These are phyloP conservation scores for Aspergillus homomorphus DNA, from an alignment of 495 filamentous ascomycete species.

Conservation along the genomic window DNA sequence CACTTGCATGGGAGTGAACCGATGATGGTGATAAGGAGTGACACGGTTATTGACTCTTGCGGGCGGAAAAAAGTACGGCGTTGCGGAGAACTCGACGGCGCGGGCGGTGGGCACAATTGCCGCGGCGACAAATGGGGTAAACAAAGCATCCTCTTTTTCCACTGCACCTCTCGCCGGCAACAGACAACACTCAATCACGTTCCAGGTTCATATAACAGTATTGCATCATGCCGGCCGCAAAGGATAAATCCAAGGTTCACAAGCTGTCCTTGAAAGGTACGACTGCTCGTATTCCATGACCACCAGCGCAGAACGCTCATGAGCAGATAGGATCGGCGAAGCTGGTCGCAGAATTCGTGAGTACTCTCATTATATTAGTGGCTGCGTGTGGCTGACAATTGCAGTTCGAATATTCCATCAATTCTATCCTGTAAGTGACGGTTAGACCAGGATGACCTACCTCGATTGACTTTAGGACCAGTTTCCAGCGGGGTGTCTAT, in stretches of 20 bases:
- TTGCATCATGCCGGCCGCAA: constrained; percentile 48
- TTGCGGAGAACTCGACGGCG: constrained; percentile 29
- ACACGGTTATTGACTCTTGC: not conserved
- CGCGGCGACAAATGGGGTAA: constrained; percentile 41
- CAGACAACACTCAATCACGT: not conserved
- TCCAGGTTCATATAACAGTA: not conserved
- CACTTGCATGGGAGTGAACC: constrained; percentile 36
- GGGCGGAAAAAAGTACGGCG: constrained; percentile 20
- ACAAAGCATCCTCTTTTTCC: constrained; percentile 29
- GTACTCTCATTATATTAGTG: constrained; percentile 28
- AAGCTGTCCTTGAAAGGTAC: constrained; percentile 88
- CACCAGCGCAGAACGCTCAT: constrained; percentile 23
- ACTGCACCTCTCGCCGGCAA: not conserved
- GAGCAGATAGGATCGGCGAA: constrained; percentile 65
- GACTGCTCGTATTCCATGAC: constrained; percentile 1
- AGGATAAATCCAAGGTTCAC: constrained; percentile 89
- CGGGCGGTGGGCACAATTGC: constrained; percentile 33
- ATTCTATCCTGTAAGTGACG: constrained; percentile 72
- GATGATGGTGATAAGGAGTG: not conserved
- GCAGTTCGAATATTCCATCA: constrained; percentile 94
- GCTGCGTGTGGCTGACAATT: constrained; percentile 19
- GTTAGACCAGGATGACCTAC: constrained; percentile 2
- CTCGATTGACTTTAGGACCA: constrained; percentile 25
- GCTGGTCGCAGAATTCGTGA: constrained; percentile 89
- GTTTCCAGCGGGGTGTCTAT: constrained; percentile 95